Evolutionary conservation across 768 basidiomycete species (phyloP), one percentile per base, ranked within the genome.

Genomic region (Kwoniella mangroviensis): DNA sequence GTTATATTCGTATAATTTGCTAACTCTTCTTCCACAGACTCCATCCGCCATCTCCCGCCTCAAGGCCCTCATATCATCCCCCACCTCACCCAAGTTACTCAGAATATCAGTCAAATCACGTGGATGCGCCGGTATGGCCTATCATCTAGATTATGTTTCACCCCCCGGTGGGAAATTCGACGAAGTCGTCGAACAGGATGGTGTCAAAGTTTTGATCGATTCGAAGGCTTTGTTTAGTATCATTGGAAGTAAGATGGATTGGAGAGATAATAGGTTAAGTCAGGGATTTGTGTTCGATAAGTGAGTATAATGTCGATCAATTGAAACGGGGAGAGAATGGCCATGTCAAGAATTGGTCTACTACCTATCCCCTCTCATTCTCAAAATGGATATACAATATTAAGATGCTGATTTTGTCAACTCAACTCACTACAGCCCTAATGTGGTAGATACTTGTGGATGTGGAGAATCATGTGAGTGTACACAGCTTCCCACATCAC

Each of bases 201-300:
- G 92, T 1, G 93, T 97, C 26, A 88, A 86, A 73, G 96, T 99
- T 55, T 85, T 98, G 71, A 94, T 98, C 81, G 97, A 99, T 85
- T 91, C 90, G 81, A 98, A 95, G 83, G 97, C 97, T 26, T 84
- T 99, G 73, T 98, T 99, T 82, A 94, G 92, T 68, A 97, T 99
- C 75, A 97, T 99, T 70, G 97, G 97, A 60, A 96, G 93, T 83
- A 92, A 92, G 86, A 99, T 99, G 97, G 94, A 96, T 81, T 99
- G 97, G 97, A 87, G 89, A 69, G 97, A 98, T 85, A 94, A 96
- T 82, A 84, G 89, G 41, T 85, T 99, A 53, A 95, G 93, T 67
- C 76, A 76, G 49, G 79, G 79, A 0, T 80, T 80, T 62, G 73
- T 80, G 2, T 80, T 80, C 72, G 79, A 80, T 59, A 80, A 80